Conservation (phyloP, 106 monocot genomes). For the Triglochin maritima region DNA sequence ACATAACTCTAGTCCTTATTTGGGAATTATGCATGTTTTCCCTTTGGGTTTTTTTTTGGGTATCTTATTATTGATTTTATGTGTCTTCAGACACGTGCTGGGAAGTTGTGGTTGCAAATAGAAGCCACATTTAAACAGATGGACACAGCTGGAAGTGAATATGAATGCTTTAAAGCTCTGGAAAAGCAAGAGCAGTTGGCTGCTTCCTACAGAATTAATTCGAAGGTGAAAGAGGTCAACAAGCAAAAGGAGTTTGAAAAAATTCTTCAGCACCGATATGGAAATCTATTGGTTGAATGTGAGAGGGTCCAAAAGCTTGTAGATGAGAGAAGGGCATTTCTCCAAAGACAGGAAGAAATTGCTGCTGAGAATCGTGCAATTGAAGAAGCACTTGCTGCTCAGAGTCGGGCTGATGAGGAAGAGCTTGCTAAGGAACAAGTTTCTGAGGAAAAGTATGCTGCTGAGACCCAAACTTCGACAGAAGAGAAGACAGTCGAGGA, state of each 20-base stretch:
- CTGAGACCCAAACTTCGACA: background rate
- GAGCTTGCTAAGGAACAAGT: slow-evolving; percentile 12
- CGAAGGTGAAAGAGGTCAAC: slow-evolving; percentile 59
- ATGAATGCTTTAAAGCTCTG: slow-evolving; percentile 68
- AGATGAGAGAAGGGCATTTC: slow-evolving; percentile 33
- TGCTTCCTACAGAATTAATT: slow-evolving; percentile 49
- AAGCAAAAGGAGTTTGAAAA: slow-evolving; percentile 64
- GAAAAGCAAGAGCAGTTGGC: slow-evolving; percentile 76
- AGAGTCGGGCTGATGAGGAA: slow-evolving; percentile 21
- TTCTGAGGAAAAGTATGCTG: slow-evolving; percentile 1
- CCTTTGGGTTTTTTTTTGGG: background rate
- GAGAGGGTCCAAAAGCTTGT: slow-evolving; percentile 41
- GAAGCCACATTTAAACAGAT: slow-evolving; percentile 84
- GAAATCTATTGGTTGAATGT: slow-evolving; percentile 42
- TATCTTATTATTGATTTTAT: background rate
- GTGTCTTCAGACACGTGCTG: slow-evolving; percentile 47
- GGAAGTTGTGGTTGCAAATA: slow-evolving; percentile 63
- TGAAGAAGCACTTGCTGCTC: slow-evolving; percentile 27
- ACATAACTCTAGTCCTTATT: too few relatives aligned
- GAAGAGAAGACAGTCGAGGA: background rate
- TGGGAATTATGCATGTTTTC: background rate
- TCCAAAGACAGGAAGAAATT: slow-evolving; percentile 52
- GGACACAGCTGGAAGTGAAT: slow-evolving; percentile 72
- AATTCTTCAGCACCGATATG: slow-evolving; percentile 54
- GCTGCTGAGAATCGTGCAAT: slow-evolving; percentile 32